A percentile compares a stretch with the other conserved stretches of the same genome.
Conservation (phyloP, 176 grass and related monocot species). For the Triticum urartu region DNA sequence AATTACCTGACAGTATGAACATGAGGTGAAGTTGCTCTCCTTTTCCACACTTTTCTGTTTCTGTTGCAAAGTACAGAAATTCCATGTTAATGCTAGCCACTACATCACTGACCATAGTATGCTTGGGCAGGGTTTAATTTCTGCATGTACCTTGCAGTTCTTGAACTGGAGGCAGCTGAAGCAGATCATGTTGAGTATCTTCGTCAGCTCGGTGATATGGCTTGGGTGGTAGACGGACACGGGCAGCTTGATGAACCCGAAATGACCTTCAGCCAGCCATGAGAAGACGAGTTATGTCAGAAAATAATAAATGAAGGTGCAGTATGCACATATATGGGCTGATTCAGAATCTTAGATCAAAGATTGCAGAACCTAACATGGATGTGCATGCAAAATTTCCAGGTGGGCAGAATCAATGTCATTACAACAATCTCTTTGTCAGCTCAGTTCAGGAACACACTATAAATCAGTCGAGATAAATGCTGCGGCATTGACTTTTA, state of each 20-base stretch:
- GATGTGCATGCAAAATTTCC: neutral
- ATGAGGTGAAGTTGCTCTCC: conserved; percentile 24
- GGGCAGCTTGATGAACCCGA: conserved; percentile 37
- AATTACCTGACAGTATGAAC: conserved; percentile 39
- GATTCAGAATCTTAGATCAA: neutral
- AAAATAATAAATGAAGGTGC: neutral
- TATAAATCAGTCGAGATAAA: neutral
- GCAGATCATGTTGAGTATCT: conserved; percentile 35
- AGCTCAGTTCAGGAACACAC: neutral
- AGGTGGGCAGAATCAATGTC: too few species aligned
- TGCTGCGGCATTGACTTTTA: neutral
- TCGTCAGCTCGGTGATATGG: conserved; percentile 25
- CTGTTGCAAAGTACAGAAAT: neutral
- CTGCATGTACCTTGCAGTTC: conserved; percentile 21
- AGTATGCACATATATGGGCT: neutral
- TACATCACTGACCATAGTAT: neutral
- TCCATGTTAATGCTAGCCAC: neutral
- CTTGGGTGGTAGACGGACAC: conserved; percentile 30
- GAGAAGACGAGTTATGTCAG: neutral
- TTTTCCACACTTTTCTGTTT: neutral
- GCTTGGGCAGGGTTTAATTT: neutral
- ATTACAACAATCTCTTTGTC: neutral
- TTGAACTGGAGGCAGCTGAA: conserved; percentile 40
- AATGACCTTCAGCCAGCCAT: conserved; percentile 24
- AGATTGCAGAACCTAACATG: neutral